Evolutionary conservation across 1,139 yeast species (phyloP), one percentile per base, ranked within the genome.

Genomic region (Geotrichum klebahnii): DNA sequence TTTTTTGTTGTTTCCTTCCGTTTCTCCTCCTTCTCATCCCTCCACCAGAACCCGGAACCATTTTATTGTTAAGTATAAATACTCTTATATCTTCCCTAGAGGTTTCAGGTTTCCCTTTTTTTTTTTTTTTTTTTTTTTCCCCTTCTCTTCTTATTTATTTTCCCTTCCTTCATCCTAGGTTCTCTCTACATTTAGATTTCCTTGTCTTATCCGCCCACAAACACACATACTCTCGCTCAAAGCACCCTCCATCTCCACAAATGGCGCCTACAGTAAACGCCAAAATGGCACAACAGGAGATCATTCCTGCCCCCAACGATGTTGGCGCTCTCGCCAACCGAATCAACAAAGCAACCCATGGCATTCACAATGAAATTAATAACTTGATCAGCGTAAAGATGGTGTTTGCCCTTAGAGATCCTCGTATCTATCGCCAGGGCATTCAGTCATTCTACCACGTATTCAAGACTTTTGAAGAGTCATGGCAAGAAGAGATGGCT

Each of bases 261-360:
- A 36, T 16, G 4, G 34, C 31, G 46, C 19, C 28, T 14, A 33
- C 37, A 16, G 17, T 26, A 17, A 23, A 12, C 35, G 35, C 32
- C 24, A 47, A 46, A 26, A 44, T 77, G 50, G 66, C 72, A 28
- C 84, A 77, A 61, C 70, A 71, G 47, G 88, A 82, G 61, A 77
- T 82, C 44, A 74, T 86, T 40, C 95, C 95, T 1, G 74, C 80
- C 19, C 82, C 82, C 53, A 76, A 78, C 31, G 95, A 86, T 63
- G 70, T 82, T 20, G 95, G 92, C 35, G 95, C 95, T 5, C 73
- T 86, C 50, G 95, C 82, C 50, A 86, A 86, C 74, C 73, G 95
- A 63, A 86, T 86, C 61, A 86, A 86, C 66, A 62, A 66, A 41
- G 82, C 79, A 61, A 86, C 95, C 1, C 75, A 81, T 57, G 67